Evolutionary conservation across 371 early-diverging fungal genomes (phyloP).

Genomic region (Smittium mucronatum): DNA sequence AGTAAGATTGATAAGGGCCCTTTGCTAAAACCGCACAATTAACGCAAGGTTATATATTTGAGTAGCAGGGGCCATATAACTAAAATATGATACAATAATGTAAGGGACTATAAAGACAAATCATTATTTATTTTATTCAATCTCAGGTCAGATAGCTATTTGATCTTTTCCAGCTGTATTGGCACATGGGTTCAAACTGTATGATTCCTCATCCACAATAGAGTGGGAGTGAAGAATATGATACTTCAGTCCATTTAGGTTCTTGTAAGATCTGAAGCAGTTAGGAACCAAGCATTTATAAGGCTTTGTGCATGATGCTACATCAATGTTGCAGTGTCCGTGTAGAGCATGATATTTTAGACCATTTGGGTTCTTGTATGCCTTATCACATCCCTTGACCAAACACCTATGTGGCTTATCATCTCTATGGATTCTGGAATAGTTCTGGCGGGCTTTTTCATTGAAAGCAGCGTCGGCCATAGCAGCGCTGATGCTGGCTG

Average conservation of each 20-base stretch:
- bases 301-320: constrained; percentile 56
- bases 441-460: constrained; percentile 30
- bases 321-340: constrained; percentile 51
- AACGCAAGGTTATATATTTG: too few relatives aligned
- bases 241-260: constrained; percentile 93
- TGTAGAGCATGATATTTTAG: constrained; percentile 88
- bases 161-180: background rate
- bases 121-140: too few relatives aligned
- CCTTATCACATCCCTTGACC: constrained; percentile 73
- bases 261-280: constrained; percentile 92
- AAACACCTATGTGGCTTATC: constrained; percentile 72
- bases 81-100: too few relatives aligned
- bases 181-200: background rate
- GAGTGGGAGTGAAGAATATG: constrained; percentile 56
- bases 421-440: constrained; percentile 29
- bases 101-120: too few relatives aligned
- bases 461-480: constrained; percentile 35
- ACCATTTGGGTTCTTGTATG: constrained; percentile 97
- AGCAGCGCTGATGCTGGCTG: constrained; percentile 33
- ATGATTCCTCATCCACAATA: background rate
- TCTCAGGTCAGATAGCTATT: background rate
- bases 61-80: too few relatives aligned
- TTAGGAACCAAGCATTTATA: constrained; percentile 70
- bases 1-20: too few relatives aligned
- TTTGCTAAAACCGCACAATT: too few relatives aligned